Conservation (phyloP, 805 yeast species). For the Saccharomyces eubayanus region DNA sequence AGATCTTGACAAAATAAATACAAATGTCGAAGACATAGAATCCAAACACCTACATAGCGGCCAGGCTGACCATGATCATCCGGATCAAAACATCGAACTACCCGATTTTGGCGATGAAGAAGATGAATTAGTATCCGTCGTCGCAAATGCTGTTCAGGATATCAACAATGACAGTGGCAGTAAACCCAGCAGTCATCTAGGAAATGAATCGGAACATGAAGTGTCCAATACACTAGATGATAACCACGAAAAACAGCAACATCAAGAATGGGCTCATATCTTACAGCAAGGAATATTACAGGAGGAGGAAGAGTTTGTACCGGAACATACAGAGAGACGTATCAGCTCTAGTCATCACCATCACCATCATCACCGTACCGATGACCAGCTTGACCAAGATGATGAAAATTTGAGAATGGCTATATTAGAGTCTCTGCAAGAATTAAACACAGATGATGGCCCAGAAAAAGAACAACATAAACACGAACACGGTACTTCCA, state of each 20-base stretch:
- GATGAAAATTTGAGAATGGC: conserved; percentile 30
- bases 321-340: neutral
- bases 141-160: conserved; percentile 33
- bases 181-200: neutral
- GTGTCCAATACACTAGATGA: neutral
- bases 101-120: conserved; percentile 24
- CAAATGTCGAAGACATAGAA: neutral
- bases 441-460: conserved; percentile 11
- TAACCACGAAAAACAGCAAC: conserved; percentile 4
- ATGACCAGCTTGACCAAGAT: conserved; percentile 25
- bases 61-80: conserved; percentile 1
- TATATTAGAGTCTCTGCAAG: conserved; percentile 26
- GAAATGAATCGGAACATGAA: conserved; percentile 1
- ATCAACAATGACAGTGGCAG: conserved; percentile 9
- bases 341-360: neutral
- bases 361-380: neutral
- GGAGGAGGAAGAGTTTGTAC: conserved; percentile 4
- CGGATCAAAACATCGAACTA: conserved; percentile 11
- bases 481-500: neutral
- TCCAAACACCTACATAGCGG: neutral
- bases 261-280: conserved; percentile 26
- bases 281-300: conserved; percentile 25
- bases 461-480: conserved; percentile 2
- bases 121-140: conserved; percentile 33
- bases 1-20: neutral